Percentiles rank a stretch among this genome's conserved stretches.
Conservation (phyloP, 805 yeast genomes). For the Candida saitoana region DNA sequence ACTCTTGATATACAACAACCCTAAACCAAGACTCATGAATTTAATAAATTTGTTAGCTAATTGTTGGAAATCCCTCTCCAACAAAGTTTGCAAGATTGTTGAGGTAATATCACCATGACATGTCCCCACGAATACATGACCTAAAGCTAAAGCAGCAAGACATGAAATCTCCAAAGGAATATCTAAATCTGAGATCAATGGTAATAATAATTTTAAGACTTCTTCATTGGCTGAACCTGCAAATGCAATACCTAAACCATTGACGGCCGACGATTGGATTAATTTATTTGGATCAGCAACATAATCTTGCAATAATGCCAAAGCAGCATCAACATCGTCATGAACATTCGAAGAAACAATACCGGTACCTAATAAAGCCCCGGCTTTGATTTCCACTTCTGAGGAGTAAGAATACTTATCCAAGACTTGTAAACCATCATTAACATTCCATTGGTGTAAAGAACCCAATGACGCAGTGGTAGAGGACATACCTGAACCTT, state of each 20-base stretch:
- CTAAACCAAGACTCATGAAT: slow-evolving; percentile 88
- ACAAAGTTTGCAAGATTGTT: slow-evolving; percentile 82
- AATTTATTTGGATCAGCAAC: slow-evolving; percentile 59
- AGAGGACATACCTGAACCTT: slow-evolving; percentile 85
- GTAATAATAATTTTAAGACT: slow-evolving; percentile 69
- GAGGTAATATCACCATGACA: slow-evolving; percentile 92
- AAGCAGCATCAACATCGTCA: slow-evolving; percentile 92
- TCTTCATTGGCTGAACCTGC: slow-evolving; percentile 92
- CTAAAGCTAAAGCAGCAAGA: slow-evolving; percentile 85
- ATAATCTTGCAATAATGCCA: slow-evolving; percentile 80
- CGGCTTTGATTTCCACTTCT: slow-evolving; percentile 88
- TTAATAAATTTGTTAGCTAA: slow-evolving; percentile 82
- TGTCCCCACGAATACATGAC: slow-evolving; percentile 93
- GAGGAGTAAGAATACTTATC: slow-evolving; percentile 85
- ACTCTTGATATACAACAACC: slow-evolving; percentile 83
- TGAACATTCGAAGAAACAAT: slow-evolving; percentile 87
- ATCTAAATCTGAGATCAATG: slow-evolving; percentile 75
- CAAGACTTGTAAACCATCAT: slow-evolving; percentile 83
- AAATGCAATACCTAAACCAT: slow-evolving; percentile 90
- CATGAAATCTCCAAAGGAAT: slow-evolving; percentile 75
- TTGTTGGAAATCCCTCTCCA: slow-evolving; percentile 78
- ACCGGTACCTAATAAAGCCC: slow-evolving; percentile 95
- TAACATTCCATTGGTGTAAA: slow-evolving; percentile 84
- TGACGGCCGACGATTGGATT: slow-evolving; percentile 75
- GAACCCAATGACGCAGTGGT: slow-evolving; percentile 91